Conservation (phyloP, 108 stramenopile species). For the Cyclotella atomus region DNA sequence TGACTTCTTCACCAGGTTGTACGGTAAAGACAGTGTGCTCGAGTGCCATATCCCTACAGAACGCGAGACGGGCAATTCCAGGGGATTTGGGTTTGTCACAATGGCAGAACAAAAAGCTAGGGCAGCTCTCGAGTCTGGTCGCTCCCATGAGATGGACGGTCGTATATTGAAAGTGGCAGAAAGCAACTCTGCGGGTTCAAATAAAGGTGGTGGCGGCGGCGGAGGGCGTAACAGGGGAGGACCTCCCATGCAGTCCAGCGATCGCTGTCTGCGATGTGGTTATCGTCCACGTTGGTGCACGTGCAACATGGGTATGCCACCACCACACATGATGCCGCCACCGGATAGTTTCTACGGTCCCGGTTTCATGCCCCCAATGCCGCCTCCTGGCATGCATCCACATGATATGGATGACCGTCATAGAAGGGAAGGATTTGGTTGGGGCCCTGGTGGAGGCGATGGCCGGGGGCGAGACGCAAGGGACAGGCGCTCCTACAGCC, state of each 20-base stretch:
- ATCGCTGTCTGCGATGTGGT: constrained; percentile 78
- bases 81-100: constrained; percentile 90
- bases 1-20: constrained; percentile 73
- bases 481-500: constrained; percentile 61
- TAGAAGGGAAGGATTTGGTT: constrained; percentile 42
- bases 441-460: constrained; percentile 49
- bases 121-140: constrained; percentile 61
- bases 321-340: constrained; percentile 40
- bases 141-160: constrained; percentile 78
- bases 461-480: constrained; percentile 46
- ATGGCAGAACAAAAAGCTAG: constrained; percentile 70
- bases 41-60: constrained; percentile 91
- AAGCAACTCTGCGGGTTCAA: constrained; percentile 82
- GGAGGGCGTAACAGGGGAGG: constrained; percentile 27
- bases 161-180: constrained; percentile 82
- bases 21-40: constrained; percentile 79
- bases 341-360: constrained; percentile 41
- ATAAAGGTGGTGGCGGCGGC: too few species aligned
- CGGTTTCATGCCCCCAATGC: constrained; percentile 38
- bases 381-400: constrained; percentile 40
- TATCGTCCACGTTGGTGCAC: constrained; percentile 87
- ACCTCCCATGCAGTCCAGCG: constrained; percentile 43
- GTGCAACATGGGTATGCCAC: constrained; percentile 58
- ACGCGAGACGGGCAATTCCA: constrained; percentile 76
- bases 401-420: constrained; percentile 37